A percentile compares a stretch with the other conserved stretches of the same genome.
These are phyloP conservation scores for Cyclospora cayetanensis DNA, from an alignment of 169 alveolate species.

Conservation along the genomic window DNA sequence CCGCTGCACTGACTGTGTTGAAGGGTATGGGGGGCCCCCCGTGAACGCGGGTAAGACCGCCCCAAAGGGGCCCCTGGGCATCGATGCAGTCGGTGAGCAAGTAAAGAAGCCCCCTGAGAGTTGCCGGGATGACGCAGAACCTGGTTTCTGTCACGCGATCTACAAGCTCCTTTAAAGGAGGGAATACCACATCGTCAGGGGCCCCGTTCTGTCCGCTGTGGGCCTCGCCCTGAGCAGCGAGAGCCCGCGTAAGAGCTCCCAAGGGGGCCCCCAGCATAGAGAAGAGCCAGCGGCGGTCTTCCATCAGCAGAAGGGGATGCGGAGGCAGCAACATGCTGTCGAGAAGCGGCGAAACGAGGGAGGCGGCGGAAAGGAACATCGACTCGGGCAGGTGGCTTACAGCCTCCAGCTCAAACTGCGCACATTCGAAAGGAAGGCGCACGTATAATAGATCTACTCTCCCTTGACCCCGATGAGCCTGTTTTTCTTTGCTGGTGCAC, in stretches of 20 bases:
- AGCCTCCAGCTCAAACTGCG: conserved; percentile 61
- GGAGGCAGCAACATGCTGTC: background rate
- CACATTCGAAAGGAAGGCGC: background rate
- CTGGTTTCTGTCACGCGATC: background rate
- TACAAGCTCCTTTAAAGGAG: background rate
- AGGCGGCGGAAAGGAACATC: conserved; percentile 3
- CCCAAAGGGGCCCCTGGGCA: background rate
- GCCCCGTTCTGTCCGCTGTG: background rate
- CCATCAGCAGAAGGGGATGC: background rate
- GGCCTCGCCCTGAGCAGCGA: background rate
- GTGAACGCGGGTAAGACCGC: background rate
- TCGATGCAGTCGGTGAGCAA: background rate
- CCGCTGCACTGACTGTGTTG: background rate
- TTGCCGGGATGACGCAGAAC: background rate
- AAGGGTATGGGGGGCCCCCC: background rate
- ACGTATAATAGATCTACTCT: background rate
- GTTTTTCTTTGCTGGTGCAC: background rate
- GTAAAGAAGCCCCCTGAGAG: conserved; percentile 11
- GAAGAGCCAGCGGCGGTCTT: conserved; percentile 32
- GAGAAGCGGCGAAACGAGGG: conserved; percentile 25
- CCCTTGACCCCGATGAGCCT: background rate
- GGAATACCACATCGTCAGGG: background rate
- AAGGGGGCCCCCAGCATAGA: conserved; percentile 17
- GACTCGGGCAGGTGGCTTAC: conserved; percentile 47
- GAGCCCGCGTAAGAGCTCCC: background rate